These are phyloP conservation scores for Neurospora sp. DNA, from an alignment of 495 filamentous ascomycete species.

Conservation along the genomic window DNA sequence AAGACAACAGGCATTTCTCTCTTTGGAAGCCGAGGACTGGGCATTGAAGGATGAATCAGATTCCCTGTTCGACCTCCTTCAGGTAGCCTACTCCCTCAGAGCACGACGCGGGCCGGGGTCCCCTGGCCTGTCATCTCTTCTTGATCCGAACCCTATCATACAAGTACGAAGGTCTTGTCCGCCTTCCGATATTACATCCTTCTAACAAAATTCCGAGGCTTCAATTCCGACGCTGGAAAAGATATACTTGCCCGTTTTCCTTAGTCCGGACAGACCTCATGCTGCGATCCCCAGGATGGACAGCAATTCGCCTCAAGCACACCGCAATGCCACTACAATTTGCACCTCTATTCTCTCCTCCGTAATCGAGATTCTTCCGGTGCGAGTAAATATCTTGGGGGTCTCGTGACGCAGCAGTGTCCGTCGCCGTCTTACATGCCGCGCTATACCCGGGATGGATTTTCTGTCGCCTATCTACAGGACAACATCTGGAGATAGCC, in stretches of 20 bases:
- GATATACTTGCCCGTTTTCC: neutral
- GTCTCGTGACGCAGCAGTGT: neutral
- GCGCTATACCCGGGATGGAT: neutral
- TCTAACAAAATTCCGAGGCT: neutral
- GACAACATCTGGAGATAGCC: neutral
- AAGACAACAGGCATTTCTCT: neutral
- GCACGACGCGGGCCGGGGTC: neutral
- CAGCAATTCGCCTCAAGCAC: neutral
- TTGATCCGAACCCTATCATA: neutral
- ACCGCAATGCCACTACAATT: neutral
- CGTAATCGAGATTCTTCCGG: neutral
- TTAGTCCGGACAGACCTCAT: neutral
- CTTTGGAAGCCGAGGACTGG: neutral
- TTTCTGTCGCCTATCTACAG: neutral
- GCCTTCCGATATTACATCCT: neutral
- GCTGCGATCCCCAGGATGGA: neutral
- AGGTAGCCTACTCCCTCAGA: neutral
- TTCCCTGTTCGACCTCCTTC: neutral
- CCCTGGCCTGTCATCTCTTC: neutral
- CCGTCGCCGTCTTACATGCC: neutral
- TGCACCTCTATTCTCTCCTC: neutral
- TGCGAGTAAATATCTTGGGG: neutral
- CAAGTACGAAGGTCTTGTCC: neutral
- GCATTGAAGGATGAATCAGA: neutral
- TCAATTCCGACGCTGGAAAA: neutral